phyloP scores from a whole-genome alignment of 768 basidiomycete species.

The Psilocybe tampanensis region DNA sequence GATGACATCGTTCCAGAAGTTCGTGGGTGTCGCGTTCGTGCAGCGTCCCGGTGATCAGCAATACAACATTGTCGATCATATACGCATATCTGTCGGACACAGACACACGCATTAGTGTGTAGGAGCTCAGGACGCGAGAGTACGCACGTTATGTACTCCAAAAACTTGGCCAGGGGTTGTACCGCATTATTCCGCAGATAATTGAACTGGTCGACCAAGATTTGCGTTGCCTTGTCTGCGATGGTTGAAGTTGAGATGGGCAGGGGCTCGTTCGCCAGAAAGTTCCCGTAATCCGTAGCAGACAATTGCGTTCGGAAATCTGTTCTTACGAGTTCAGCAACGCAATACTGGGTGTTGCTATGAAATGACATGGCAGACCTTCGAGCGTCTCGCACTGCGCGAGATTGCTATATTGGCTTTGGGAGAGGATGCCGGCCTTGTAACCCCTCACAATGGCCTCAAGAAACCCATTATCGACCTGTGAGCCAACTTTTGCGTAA shows the following conservation, averaged over 20 bases:
- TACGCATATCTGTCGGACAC: constrained; percentile 81
- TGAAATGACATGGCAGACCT: constrained; percentile 52
- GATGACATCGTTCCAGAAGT: constrained; percentile 94
- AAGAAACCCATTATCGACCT: constrained; percentile 77
- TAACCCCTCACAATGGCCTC: constrained; percentile 90
- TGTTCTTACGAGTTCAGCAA: constrained; percentile 32
- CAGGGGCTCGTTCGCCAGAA: constrained; percentile 93
- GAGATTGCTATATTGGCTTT: constrained; percentile 89
- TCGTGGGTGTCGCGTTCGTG: constrained; percentile 98
- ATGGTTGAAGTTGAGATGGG: constrained; percentile 94
- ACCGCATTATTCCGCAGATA: constrained; percentile 90
- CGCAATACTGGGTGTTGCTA: not conserved
- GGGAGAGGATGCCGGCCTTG: constrained; percentile 89
- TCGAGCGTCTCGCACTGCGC: constrained; percentile 97
- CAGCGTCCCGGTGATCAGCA: constrained; percentile 95
- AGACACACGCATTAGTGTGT: constrained; percentile 11
- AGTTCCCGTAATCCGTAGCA: constrained; percentile 97
- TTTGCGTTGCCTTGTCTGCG: constrained; percentile 93
- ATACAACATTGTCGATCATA: constrained; percentile 99
- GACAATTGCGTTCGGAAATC: constrained; percentile 96
- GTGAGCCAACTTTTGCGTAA: constrained; percentile 23
- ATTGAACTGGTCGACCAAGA: constrained; percentile 97
- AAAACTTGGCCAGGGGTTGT: constrained; percentile 86
- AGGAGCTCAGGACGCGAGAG: not conserved
- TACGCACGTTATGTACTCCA: constrained; percentile 97